Percentiles rank a stretch among this genome's conserved stretches.
These are phyloP conservation scores for Pestalotiopsis sp. DNA, from an alignment of 2,329 filamentous ascomycete species.

Conservation along the genomic window DNA sequence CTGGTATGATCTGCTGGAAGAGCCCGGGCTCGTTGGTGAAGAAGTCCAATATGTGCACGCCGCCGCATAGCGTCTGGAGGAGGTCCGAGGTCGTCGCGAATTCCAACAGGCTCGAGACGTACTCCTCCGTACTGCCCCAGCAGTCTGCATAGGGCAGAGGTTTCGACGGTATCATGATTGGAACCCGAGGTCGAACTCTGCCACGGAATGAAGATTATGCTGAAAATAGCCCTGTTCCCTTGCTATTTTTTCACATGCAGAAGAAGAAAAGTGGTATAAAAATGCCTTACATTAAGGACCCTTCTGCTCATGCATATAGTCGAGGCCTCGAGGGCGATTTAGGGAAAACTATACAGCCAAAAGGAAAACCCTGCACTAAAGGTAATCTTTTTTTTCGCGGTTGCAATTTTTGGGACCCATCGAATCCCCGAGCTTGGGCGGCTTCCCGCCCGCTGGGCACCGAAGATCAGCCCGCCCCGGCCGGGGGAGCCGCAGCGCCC, in stretches of 20 bases:
- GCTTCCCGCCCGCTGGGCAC: background rate
- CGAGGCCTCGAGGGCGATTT: background rate
- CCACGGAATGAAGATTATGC: background rate
- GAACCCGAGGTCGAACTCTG: background rate
- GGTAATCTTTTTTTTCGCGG: background rate
- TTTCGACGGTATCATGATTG: slow-evolving; percentile 49
- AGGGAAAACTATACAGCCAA: background rate
- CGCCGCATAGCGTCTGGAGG: slow-evolving; percentile 89
- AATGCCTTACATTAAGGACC: no score
- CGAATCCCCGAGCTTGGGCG: background rate
- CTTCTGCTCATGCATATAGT: background rate
- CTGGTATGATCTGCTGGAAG: slow-evolving; percentile 75
- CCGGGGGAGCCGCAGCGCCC: background rate
- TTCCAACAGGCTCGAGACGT: slow-evolving; percentile 75
- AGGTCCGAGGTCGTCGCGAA: slow-evolving; percentile 76
- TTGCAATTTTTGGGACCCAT: background rate
- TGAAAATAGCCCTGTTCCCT: background rate
- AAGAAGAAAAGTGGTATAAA: background rate
- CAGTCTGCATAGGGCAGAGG: slow-evolving; percentile 70
- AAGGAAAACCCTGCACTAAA: slow-evolving; percentile 1
- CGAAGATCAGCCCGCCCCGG: slow-evolving; percentile 3
- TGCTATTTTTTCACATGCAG: background rate
- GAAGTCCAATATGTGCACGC: slow-evolving; percentile 97
- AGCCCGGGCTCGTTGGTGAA: slow-evolving; percentile 84
- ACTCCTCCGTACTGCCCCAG: slow-evolving; percentile 74